phyloP scores from a whole-genome alignment of 2,329 filamentous ascomycete genomes.

The Juglanconis juglandina region DNA sequence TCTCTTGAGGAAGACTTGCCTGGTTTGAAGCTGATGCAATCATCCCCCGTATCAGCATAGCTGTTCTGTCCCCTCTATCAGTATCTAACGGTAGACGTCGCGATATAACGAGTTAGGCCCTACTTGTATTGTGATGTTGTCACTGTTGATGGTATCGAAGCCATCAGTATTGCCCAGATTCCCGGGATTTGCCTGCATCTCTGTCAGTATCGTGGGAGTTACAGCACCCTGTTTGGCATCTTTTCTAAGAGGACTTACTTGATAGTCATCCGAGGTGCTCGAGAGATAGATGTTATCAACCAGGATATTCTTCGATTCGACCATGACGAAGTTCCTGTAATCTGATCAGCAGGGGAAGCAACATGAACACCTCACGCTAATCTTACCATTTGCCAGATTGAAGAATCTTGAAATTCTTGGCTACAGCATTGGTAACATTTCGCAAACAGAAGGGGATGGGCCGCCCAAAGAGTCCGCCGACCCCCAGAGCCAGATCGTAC shows the following conservation, averaged over 20 bases:
- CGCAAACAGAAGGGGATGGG: slow-evolving; percentile 8
- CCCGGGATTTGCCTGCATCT: slow-evolving; percentile 4
- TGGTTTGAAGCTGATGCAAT: slow-evolving; percentile 7
- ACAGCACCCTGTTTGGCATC: no score
- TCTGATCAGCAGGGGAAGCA: neutral
- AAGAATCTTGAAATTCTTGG: slow-evolving; percentile 8
- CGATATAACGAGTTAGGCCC: neutral
- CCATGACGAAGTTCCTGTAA: slow-evolving; percentile 8
- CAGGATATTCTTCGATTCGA: slow-evolving; percentile 3
- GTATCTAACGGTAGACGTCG: neutral
- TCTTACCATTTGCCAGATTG: slow-evolving; percentile 10
- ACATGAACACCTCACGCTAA: neutral
- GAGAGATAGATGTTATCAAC: slow-evolving; percentile 4
- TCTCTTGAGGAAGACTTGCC: neutral
- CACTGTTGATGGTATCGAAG: slow-evolving; percentile 2
- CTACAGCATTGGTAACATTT: slow-evolving; percentile 3
- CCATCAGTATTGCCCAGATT: slow-evolving; percentile 9
- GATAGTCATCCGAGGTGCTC: slow-evolving; percentile 4
- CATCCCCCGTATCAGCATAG: slow-evolving; percentile 1
- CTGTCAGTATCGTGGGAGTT: neutral
- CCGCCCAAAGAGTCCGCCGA: slow-evolving; percentile 8
- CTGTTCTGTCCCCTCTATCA: neutral
- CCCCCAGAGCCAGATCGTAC: slow-evolving; percentile 7
- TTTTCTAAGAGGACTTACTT: neutral
- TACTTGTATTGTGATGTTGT: slow-evolving; percentile 6